A percentile compares a stretch with the other conserved stretches of the same genome.
Evolutionary conservation across 2,329 filamentous ascomycete genomes (phyloP).

Genomic region (Alternaria angustiovoidea): DNA sequence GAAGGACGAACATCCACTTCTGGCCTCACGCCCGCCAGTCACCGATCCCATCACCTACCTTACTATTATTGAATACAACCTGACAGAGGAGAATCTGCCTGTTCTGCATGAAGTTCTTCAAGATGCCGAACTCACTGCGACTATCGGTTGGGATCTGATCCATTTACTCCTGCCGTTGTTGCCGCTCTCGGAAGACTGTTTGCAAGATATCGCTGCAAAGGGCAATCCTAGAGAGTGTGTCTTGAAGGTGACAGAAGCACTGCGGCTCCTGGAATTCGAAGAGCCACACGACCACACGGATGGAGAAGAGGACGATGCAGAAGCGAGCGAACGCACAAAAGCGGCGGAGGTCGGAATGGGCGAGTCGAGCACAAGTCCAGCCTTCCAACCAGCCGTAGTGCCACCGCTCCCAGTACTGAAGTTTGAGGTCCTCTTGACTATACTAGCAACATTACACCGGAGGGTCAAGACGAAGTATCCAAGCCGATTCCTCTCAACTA

Average conservation of each 20-base stretch:
- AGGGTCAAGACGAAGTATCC: conserved; percentile 80
- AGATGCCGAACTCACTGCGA: conserved; percentile 72
- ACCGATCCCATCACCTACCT: conserved; percentile 79
- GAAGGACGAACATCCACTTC: conserved; percentile 57
- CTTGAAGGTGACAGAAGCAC: conserved; percentile 77
- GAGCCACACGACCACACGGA: conserved; percentile 62
- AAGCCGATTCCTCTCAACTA: conserved; percentile 78
- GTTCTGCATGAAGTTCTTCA: conserved; percentile 73
- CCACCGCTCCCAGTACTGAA: conserved; percentile 58
- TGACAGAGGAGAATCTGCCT: conserved; percentile 72
- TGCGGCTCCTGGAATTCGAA: conserved; percentile 67
- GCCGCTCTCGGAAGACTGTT: conserved; percentile 70
- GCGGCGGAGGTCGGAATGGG: conserved; percentile 34
- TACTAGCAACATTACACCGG: conserved; percentile 76
- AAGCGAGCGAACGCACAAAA: conserved; percentile 24
- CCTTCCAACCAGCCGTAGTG: conserved; percentile 30
- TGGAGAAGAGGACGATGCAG: conserved; percentile 48
- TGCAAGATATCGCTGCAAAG: conserved; percentile 76
- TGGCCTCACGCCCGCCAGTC: conserved; percentile 66
- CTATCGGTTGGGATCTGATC: conserved; percentile 86
- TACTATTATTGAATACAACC: conserved; percentile 77
- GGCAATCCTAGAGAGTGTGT: conserved; percentile 85
- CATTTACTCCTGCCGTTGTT: conserved; percentile 75
- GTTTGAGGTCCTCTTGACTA: conserved; percentile 74
- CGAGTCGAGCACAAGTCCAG: conserved; percentile 44